Evolutionary conservation across 2,329 filamentous ascomycete species (phyloP).

Genomic region (Aspergillus ibericus): DNA sequence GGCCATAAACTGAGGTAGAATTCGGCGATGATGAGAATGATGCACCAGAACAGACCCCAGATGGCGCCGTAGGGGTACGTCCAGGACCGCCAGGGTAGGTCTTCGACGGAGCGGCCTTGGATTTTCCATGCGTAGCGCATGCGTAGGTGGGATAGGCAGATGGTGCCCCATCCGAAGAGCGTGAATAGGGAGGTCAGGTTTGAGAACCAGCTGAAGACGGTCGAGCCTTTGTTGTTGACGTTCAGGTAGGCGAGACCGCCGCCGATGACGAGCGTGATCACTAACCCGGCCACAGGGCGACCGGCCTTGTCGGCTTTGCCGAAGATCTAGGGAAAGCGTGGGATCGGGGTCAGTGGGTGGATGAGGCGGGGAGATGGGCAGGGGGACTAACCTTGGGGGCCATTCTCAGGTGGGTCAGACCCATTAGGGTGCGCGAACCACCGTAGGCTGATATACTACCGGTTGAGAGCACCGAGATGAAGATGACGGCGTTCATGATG

Average conservation of each 20-base stretch:
- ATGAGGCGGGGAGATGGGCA: background rate
- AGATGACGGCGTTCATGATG: constrained; percentile 52
- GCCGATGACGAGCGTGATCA: constrained; percentile 67
- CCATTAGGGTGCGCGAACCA: constrained; percentile 47
- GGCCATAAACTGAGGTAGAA: constrained; percentile 53
- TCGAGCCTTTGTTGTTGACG: constrained; percentile 41
- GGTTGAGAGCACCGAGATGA: constrained; percentile 49
- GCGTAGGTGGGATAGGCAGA: constrained; percentile 46
- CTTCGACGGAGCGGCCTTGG: constrained; percentile 38
- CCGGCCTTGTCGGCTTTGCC: constrained; percentile 36
- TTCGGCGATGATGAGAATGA: constrained; percentile 48
- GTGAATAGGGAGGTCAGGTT: constrained; percentile 49
- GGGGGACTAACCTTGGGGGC: constrained; percentile 35
- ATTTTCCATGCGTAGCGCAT: constrained; percentile 45
- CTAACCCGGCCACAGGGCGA: constrained; percentile 53
- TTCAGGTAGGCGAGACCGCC: constrained; percentile 53
- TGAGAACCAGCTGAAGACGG: constrained; percentile 52
- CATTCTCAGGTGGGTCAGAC: constrained; percentile 46
- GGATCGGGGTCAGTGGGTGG: background rate
- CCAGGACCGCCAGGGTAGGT: constrained; percentile 48
- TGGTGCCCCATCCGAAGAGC: constrained; percentile 47
- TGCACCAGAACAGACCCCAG: constrained; percentile 48
- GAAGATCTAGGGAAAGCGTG: constrained; percentile 19
- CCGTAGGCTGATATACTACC: constrained; percentile 48
- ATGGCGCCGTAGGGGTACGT: constrained; percentile 46